Conservation (phyloP, 306 rosid genomes). For the Benincasa hispida region DNA sequence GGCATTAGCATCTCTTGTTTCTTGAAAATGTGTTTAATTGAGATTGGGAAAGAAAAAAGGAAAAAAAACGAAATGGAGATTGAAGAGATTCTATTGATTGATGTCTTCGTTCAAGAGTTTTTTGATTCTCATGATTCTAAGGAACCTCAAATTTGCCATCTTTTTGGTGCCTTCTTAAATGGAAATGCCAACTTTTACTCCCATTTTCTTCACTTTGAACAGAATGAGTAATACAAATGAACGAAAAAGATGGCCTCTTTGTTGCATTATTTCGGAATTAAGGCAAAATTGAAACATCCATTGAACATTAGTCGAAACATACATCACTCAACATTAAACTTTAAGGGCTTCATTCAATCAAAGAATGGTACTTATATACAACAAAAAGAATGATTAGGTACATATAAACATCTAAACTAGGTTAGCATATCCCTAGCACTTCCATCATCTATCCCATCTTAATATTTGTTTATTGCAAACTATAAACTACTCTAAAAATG, state of each 20-base stretch:
- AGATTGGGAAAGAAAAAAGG: not conserved
- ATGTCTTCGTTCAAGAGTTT: constrained; percentile 1
- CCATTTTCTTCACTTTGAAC: not conserved
- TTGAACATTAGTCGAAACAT: no score
- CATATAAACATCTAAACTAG: not conserved
- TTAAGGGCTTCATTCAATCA: no score
- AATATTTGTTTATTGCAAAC: not conserved
- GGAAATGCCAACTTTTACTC: not conserved
- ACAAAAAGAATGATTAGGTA: no score
- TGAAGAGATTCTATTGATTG: not conserved
- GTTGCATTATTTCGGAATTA: no score
- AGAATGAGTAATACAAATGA: not conserved
- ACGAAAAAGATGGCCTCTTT: not conserved
- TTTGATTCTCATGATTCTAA: not conserved
- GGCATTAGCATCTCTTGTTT: not conserved
- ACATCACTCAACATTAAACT: no score
- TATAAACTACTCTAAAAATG: no score
- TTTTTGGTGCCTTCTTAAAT: not conserved
- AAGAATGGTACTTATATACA: not conserved
- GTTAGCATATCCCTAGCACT: not conserved
- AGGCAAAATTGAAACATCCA: no score
- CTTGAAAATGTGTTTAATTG: not conserved
- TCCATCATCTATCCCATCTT: not conserved
- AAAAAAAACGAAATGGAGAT: not conserved
- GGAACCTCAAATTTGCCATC: constrained; percentile 1